Evolutionary conservation across 208 protist genomes (phyloP), one percentile per base, ranked within the genome.

Genomic region (Crithidia thermophila): DNA sequence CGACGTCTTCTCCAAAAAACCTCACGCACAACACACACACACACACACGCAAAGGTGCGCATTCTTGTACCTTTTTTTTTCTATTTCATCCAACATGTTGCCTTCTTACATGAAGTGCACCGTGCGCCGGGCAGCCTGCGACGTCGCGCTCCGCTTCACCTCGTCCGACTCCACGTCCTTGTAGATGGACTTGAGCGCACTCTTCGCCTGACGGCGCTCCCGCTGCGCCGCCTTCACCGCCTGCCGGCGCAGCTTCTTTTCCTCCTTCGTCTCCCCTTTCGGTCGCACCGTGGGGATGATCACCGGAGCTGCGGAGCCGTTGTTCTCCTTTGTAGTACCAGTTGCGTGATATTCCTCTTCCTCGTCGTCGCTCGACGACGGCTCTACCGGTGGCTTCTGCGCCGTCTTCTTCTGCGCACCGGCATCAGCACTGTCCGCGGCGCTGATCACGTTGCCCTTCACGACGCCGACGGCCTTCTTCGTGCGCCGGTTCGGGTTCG

Each of bases 201-300:
- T 88, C 75, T 97, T 97, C 59, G 92, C 84, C 43, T 79, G 71
- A 0, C 92, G 80, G 16, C 86, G 84, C 50, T 86, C 82, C 4
- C 88, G 81, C 57, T 97, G 86, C 9, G 76, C 66, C 20, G 79
- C 55, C 77, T 97, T 97, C 18, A 89, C 86, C 9, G 84, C 75
- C 73, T 95, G 78, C 20, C 87, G 79, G 16, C 92, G 80, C 66
- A 87, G 43, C 67, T 86, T 93, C 66, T 88, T 89, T 63, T 97
- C 89, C 66, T 97, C 88, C 45, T 79, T 86, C 14, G 92, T 92
- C 58, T 97, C 92, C 16, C 78, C 78, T 34, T 91, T 90, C 3
- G 18, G 59, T 23, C 89, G 82, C 16, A 75, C 51, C 16, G 53
- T 65, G 30, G 58, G 55, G 10, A 87, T 23, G 0, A 62, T 4